A percentile compares a stretch with the other conserved stretches of the same genome.
These are phyloP conservation scores for Penicillium arizonense DNA, from an alignment of 495 filamentous ascomycete genomes.

Conservation along the genomic window DNA sequence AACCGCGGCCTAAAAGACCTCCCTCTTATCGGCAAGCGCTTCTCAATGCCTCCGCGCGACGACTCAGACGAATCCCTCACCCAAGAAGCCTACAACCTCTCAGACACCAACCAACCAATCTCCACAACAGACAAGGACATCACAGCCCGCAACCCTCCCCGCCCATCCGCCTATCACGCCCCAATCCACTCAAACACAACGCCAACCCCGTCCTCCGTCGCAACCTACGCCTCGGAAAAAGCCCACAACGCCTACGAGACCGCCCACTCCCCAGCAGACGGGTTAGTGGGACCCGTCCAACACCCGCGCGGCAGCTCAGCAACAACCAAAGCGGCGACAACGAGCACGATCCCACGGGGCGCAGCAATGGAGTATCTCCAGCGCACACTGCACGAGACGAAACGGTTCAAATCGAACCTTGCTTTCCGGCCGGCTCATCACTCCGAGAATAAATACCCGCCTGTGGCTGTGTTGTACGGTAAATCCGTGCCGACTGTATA, in stretches of 20 bases:
- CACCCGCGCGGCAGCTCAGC: conserved; percentile 28
- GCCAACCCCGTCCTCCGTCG: conserved; percentile 12
- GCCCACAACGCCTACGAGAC: neutral
- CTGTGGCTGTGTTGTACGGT: conserved; percentile 81
- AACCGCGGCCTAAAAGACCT: conserved; percentile 43
- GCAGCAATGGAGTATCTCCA: conserved; percentile 69
- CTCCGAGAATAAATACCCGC: conserved; percentile 71
- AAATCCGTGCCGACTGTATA: conserved; percentile 84
- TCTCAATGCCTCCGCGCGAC: conserved; percentile 31
- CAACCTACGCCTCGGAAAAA: conserved; percentile 12
- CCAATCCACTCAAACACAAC: neutral
- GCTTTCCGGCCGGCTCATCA: conserved; percentile 58
- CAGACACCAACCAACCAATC: neutral
- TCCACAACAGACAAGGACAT: conserved; percentile 10
- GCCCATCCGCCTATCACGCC: no score
- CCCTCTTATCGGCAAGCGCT: conserved; percentile 36
- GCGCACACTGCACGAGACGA: conserved; percentile 69
- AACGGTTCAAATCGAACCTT: conserved; percentile 73
- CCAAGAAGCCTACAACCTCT: conserved; percentile 2
- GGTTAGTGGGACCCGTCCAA: conserved; percentile 34
- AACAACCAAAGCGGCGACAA: conserved; percentile 36
- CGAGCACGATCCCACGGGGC: conserved; percentile 47
- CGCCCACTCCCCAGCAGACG: conserved; percentile 27
- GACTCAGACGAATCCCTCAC: conserved; percentile 17
- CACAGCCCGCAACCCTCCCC: conserved; percentile 1